Base-by-base conservation (phyloP, 768 basidiomycete genomes). In the Roridomyces roridus region DNA sequence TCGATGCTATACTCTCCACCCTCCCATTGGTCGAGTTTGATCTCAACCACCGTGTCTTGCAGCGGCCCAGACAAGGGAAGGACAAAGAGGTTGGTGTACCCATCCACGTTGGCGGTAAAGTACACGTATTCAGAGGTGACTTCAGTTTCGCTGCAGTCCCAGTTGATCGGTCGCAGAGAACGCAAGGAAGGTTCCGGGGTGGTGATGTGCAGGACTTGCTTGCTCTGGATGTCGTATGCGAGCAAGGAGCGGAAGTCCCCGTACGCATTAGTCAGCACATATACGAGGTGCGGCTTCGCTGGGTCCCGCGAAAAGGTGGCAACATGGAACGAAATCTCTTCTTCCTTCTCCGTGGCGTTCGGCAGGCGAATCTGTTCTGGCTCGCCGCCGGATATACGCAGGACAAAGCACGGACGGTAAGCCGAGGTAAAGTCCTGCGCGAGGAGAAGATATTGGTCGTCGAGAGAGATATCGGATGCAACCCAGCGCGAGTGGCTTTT, bases 101-200 rank as follows among this genome's bases (percentile, higher is more conserved):
- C 77, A 20, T 77, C 76, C 28, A 74, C 69, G 45, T 79, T 79
- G 8, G 74, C 75, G 0, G 47, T 57, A 31, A 79, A 75, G 56
- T 74, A 65, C 8, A 75, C 57, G 44, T 63, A 70, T 11, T 64
- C 57, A 1, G 66, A 43, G 0, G 72, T 68, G 52, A 73, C 67
- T 4, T 53, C 39, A 18, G 76, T 68, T 20, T 51, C 28, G 4
- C 17, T 24, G 9, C 73, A 67, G 28, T 71, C 69, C 74, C 77
- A 75, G 3, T 67, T 49, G 25, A 78, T 73, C n/a, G 73, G 71
- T 29, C 66, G 68, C 41, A 75, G 53, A 14, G 76, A 68, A 15
- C 65, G 65, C 29, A 78, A 53, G 6, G 60, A 54, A 9, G 65
- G 53, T 24, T 68, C 66, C 10, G 77, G 67, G 12, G 76, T 74